Evolutionary conservation across 345 rosid genomes (phyloP), one percentile per base, ranked within the genome.

Genomic region (Erodium maritimum): DNA sequence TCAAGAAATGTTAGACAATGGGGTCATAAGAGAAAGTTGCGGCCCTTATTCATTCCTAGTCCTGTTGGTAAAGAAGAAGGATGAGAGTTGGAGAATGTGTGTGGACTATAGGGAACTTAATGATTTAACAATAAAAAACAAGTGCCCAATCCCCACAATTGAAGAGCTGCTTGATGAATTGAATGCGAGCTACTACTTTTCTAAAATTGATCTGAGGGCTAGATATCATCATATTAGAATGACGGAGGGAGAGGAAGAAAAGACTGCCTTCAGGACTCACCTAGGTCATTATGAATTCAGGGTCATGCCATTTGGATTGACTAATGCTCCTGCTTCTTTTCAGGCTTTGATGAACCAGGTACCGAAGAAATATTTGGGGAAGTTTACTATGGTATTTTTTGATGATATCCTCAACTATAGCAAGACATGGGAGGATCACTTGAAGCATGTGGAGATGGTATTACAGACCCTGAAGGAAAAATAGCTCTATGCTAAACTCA

Each of bases 291-390:
- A 20, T 23, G 29, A 55, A 29, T 55, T 4, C 14, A 6, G 11
- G 1, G 58, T 55, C 14, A 55, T 55, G 58, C 58, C 58, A 0
- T 55, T 20, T 55, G 58, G 58, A 5, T 55, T 55, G 33, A 55
- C 11, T 10, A 21, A 55, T 23, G 11, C 25, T 17, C 58, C 25
- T 6, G 25, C 23, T 16, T 5, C 25, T 2, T 21, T 55, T 7
- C 25, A 20, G 14, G 58, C 25, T 17, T 5, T 52, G 13, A 37
- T 37, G 46, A 37, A 37, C 14, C 13, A 37, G 4, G 46, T 37
- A 11, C 14, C 10, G 6, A n/a, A 37, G 46, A 12, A 37, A 12
- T 12, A 37, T 11, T 12, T 37, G 13, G 10, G 46, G 46, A 37
- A 37, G 13, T 37, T 12, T 5, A 1, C 1, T 5, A 4, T 37